Evolutionary conservation across 2,329 filamentous ascomycete species (phyloP), one percentile per base, ranked within the genome.

Genomic region (Pseudogymnoascus sp.): DNA sequence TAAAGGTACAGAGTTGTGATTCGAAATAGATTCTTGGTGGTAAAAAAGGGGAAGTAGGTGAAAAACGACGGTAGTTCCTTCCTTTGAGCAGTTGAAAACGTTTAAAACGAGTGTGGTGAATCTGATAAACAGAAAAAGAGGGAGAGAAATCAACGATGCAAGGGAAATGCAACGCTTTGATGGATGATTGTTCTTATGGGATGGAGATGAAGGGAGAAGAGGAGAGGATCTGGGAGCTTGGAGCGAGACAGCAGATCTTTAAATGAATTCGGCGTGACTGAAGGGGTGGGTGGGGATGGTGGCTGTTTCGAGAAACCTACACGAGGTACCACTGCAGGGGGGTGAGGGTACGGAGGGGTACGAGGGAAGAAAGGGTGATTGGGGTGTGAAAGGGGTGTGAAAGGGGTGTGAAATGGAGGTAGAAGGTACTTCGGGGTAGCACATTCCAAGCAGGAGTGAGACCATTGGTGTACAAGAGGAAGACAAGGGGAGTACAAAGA

Each of bases 51-150:
- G 10, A 42, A 61, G 21, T 33, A 42, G 17, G 60, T 42, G n/a
- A 26, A 40, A 26, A 28, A 28, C 38, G 60, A 53, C 21, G 47
- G 26, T 26, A 53, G 47, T 19, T 53, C 36, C 36, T 38, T n/a
- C n/a, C 35, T 40, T 40, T n/a, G 5, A 40, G n/a, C n/a, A 40
- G 36, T 40, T 40, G 4, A 40, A 53, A 53, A 26, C 17, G 38
- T 42, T 23, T 38, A 36, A 61, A 61, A 61, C 33, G 60, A 61
- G 60, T 61, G 60, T 61, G 60, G 38, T 61, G 36, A 26, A 36
- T 26, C 36, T 61, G 28, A 60, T 36, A 35, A 60, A 60, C 23
- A 31, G 26, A 15, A 60, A 59, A 13, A 36, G 6, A 33, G 23
- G n/a, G n/a, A 28, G n/a, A 23, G 28, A 33, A 33, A 2, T n/a